Evolutionary conservation across 179 eudicot genomes (phyloP), one percentile per base, ranked within the genome.

Genomic region (Camellia oleifera): DNA sequence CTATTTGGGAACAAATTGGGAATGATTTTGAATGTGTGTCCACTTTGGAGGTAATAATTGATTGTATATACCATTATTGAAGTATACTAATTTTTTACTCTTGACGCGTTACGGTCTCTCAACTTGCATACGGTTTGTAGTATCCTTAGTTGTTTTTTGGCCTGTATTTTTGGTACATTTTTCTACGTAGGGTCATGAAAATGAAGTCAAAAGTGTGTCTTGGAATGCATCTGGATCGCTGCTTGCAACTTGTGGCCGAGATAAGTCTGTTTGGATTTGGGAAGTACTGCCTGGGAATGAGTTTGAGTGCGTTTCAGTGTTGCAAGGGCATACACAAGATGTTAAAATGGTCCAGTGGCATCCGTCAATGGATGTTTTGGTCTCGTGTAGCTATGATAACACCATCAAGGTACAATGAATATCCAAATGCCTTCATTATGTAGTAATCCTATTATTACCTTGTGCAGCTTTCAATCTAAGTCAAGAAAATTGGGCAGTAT

Each of bases 261-360:
- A 95, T 81, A 95, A 95, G 77, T 88, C 95, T 75, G 94, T 94
- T 70, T 95, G 98, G 95, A 92, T 95, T 81, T 92, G 98, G 99
- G 97, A 87, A 78, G 91, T 90, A 69, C 84, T 88, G 68, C 90
- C 97, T 10, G 91, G 94, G 61, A 87, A 91, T 77, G 95, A 91
- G 69, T 94, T 83, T 80, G 95, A 94, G 8, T 88, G 92, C 52
- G 90, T 90, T 42, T 79, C 95, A 23, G 97, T 94, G 70, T 83
- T 95, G 86, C 92, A 90, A 86, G 98, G 97, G 71, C 99, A 95
- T 82, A 86, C 93, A 50, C 95, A 95, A 83, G 97, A 94, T 92
- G 97, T 95, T 73, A 94, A 94, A 85, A 95, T 95, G 98, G 92
- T 92, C 81, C 92, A 86, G 26, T 95, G 99, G 99, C 98, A 95